Percentiles rank a stretch among this genome's conserved stretches.
These are phyloP conservation scores for Morella rubra DNA, from an alignment of 306 rosid genomes.

Conservation along the genomic window DNA sequence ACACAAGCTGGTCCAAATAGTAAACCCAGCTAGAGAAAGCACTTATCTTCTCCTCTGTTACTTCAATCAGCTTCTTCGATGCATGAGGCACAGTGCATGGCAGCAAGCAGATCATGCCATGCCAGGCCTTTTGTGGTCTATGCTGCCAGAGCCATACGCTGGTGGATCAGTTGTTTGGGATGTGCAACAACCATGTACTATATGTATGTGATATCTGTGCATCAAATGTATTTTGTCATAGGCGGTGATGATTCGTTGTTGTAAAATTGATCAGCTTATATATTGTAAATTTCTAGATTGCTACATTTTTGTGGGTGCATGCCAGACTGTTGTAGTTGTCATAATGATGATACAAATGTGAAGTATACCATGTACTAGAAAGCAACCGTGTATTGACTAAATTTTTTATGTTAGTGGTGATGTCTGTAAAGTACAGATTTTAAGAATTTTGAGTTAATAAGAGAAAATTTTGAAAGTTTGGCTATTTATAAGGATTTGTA, in stretches of 20 bases:
- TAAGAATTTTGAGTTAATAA: too few relatives aligned
- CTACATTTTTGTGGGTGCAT: neutral
- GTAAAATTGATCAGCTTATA: slow-evolving; percentile 11
- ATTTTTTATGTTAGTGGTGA: too few relatives aligned
- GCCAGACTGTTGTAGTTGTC: neutral
- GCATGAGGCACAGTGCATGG: too few relatives aligned
- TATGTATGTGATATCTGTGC: neutral
- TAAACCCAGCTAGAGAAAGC: neutral
- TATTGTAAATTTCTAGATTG: neutral
- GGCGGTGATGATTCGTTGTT: slow-evolving; percentile 10
- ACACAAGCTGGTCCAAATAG: slow-evolving; percentile 28
- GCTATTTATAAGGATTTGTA: too few relatives aligned
- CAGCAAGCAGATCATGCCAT: neutral
- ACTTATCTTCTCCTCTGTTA: neutral
- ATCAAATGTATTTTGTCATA: neutral
- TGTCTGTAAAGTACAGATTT: too few relatives aligned
- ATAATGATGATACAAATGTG: neutral
- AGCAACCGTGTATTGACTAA: too few relatives aligned
- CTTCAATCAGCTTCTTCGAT: too few relatives aligned
- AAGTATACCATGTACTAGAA: neutral
- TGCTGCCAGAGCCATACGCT: neutral
- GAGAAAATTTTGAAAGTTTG: too few relatives aligned
- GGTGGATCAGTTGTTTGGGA: neutral
- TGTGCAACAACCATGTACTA: neutral
- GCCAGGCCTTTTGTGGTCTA: neutral